Conservation (phyloP, 192 early-diverging fungal species). For the Coemansia sp. region DNA sequence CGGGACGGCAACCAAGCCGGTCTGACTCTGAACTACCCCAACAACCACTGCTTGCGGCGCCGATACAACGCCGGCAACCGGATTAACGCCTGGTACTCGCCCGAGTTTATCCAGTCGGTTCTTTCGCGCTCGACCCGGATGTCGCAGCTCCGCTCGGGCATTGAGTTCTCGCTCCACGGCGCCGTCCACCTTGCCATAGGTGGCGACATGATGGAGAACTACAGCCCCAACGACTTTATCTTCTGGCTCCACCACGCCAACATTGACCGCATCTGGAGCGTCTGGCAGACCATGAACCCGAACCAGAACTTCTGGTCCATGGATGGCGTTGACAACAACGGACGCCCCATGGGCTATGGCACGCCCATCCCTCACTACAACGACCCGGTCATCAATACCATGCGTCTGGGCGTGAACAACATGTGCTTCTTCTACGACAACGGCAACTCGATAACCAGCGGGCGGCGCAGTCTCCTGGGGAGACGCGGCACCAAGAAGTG, state of each 20-base stretch:
- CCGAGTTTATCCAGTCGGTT: slow-evolving; percentile 47
- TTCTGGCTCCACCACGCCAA: slow-evolving; percentile 58
- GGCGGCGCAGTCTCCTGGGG: slow-evolving; percentile 7
- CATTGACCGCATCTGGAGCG: slow-evolving; percentile 53
- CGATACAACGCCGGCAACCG: slow-evolving; percentile 46
- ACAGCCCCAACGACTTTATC: slow-evolving; percentile 53
- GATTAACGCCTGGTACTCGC: slow-evolving; percentile 46
- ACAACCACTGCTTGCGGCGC: slow-evolving; percentile 45
- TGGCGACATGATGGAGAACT: slow-evolving; percentile 50
- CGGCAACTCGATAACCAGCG: slow-evolving; percentile 17
- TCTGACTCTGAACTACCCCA: slow-evolving; percentile 30
- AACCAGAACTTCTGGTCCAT: slow-evolving; percentile 41
- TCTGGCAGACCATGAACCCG: slow-evolving; percentile 53
- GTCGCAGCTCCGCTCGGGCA: slow-evolving; percentile 41
- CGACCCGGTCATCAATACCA: slow-evolving; percentile 26
- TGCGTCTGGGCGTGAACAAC: slow-evolving; percentile 30
- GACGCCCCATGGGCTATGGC: slow-evolving; percentile 13
- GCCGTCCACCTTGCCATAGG: slow-evolving; percentile 45
- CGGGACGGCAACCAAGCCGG: slow-evolving; percentile 20
- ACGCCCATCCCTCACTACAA: slow-evolving; percentile 24
- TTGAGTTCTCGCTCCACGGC: slow-evolving; percentile 51
- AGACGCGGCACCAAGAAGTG: slow-evolving; percentile 47
- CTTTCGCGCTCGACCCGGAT: slow-evolving; percentile 37
- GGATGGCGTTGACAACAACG: slow-evolving; percentile 22
- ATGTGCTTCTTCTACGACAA: slow-evolving; percentile 56